Conservation (phyloP, 371 early-diverging fungal genomes). For the Mortierella sp. region DNA sequence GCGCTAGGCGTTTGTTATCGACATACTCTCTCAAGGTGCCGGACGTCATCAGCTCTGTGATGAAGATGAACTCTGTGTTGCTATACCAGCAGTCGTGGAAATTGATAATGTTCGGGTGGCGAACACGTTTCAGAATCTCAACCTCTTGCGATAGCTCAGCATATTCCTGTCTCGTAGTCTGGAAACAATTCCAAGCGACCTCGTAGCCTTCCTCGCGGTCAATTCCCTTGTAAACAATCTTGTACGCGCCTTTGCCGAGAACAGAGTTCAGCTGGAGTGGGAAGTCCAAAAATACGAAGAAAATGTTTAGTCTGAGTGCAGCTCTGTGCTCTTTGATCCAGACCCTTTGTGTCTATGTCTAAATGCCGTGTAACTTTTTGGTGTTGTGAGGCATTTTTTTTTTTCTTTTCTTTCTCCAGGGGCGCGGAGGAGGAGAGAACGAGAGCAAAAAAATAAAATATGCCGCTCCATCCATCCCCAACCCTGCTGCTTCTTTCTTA, state of each 20-base stretch:
- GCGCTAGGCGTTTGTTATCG: not conserved
- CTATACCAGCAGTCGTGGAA: conserved; percentile 86
- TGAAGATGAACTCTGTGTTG: conserved; percentile 82
- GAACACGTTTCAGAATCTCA: conserved; percentile 82
- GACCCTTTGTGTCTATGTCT: not conserved
- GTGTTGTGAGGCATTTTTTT: conserved; percentile 45
- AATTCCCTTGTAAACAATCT: conserved; percentile 92
- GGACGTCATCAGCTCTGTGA: conserved; percentile 95
- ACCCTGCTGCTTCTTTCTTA: not conserved
- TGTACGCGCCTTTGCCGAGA: conserved; percentile 85
- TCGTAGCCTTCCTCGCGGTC: conserved; percentile 93
- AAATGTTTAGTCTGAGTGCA: too few relatives aligned
- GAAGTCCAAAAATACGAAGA: not conserved
- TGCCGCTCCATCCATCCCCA: not conserved
- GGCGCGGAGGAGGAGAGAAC: not conserved
- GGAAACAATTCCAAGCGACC: conserved; percentile 92
- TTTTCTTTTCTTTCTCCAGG: conserved; percentile 8
- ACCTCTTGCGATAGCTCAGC: conserved; percentile 83
- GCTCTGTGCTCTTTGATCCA: not conserved
- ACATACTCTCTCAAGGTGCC: conserved; percentile 80
- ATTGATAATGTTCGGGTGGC: conserved; percentile 90
- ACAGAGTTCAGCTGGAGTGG: conserved; percentile 62
- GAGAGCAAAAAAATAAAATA: not conserved
- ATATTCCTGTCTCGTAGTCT: conserved; percentile 74
- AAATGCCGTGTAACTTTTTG: conserved; percentile 11